Conservation (phyloP, 768 basidiomycete genomes). For the Imleria badia region DNA sequence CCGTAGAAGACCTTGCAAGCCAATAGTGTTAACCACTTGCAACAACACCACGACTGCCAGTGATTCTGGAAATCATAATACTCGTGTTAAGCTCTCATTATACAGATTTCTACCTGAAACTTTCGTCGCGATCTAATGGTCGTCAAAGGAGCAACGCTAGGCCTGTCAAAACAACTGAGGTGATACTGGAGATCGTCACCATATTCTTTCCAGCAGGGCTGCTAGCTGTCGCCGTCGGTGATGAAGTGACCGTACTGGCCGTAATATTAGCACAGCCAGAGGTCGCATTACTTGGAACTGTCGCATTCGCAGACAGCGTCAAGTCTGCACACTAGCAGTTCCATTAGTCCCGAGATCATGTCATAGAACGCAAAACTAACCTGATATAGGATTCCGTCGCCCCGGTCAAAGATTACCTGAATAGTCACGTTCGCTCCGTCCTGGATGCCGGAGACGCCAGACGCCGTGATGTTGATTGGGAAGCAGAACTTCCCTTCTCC, state of each 20-base stretch:
- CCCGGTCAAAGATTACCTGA: conserved; percentile 65
- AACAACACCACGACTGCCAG: background rate
- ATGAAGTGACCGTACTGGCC: conserved; percentile 10
- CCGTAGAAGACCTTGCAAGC: too few relatives aligned
- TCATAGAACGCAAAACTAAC: conserved; percentile 30
- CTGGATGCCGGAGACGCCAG: conserved; percentile 47
- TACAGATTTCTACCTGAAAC: background rate
- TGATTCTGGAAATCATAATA: background rate
- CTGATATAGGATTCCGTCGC: conserved; percentile 73
- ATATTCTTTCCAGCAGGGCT: conserved; percentile 18
- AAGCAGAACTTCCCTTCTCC: conserved; percentile 69
- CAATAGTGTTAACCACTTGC: too few relatives aligned
- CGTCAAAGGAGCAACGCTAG: conserved; percentile 14
- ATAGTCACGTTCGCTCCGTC: conserved; percentile 76
- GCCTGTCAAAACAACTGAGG: conserved; percentile 9
- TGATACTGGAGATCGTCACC: conserved; percentile 7
- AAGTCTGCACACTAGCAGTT: conserved; percentile 72
- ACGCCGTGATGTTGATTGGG: conserved; percentile 56
- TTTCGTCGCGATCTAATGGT: background rate
- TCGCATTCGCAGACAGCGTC: conserved; percentile 55
- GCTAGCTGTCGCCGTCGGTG: conserved; percentile 18
- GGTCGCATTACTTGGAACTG: conserved; percentile 44
- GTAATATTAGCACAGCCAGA: conserved; percentile 36
- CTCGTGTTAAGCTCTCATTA: background rate
- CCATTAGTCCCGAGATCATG: background rate